Evolutionary conservation across 345 rosid genomes (phyloP).

Genomic region (Chamaenerion angustifolium): DNA sequence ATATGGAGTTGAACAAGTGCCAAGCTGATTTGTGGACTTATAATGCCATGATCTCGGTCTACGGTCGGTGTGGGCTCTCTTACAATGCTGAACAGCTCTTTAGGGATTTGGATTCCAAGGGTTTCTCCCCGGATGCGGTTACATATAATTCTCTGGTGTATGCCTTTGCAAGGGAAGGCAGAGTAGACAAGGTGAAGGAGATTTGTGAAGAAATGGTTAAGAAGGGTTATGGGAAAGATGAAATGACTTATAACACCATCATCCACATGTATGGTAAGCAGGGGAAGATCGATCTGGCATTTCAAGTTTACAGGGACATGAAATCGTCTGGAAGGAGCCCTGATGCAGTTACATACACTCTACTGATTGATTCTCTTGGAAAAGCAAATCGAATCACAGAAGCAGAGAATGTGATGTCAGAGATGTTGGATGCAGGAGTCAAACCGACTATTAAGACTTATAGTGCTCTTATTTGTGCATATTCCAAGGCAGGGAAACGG

Average conservation of each 20-base stretch:
- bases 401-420: constrained; percentile 72
- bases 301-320: constrained; percentile 76
- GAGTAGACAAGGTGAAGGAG: constrained; percentile 58
- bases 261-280: constrained; percentile 96
- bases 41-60: constrained; percentile 89
- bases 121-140: constrained; percentile 77
- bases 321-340: constrained; percentile 55
- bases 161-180: constrained; percentile 87
- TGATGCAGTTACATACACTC: constrained; percentile 81
- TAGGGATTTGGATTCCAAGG: constrained; percentile 56
- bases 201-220: constrained; percentile 63
- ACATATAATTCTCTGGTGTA: constrained; percentile 81
- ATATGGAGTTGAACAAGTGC: constrained; percentile 61
- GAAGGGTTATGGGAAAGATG: constrained; percentile 68
- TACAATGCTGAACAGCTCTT: constrained; percentile 59
- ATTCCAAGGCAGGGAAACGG: constrained; percentile 82
- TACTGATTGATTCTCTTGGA: constrained; percentile 86
- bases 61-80: constrained; percentile 71
- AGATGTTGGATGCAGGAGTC: constrained; percentile 73
- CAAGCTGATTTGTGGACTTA: constrained; percentile 96
- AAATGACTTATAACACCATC: constrained; percentile 81
- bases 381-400: constrained; percentile 61
- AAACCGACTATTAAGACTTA: constrained; percentile 81
- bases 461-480: constrained; percentile 91
- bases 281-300: constrained; percentile 59